phyloP scores from a whole-genome alignment of 1,284 basidiomycete species.

The Ustilago esculenta region DNA sequence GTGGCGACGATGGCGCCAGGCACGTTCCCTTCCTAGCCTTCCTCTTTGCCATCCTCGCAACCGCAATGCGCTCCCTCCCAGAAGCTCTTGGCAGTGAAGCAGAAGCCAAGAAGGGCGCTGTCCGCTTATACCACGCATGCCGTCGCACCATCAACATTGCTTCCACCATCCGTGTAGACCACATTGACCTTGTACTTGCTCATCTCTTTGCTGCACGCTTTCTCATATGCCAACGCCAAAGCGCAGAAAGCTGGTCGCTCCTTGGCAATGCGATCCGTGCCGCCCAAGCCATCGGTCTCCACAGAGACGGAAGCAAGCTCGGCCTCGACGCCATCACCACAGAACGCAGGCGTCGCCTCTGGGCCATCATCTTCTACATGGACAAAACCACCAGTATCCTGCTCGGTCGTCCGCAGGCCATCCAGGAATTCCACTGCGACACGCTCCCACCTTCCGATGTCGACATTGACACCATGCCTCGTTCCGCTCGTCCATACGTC shows the following conservation, averaged over 20 bases:
- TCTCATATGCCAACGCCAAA: slow-evolving; percentile 84
- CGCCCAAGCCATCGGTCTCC: slow-evolving; percentile 90
- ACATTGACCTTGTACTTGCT: slow-evolving; percentile 62
- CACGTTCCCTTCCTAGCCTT: slow-evolving; percentile 87
- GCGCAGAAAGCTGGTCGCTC: slow-evolving; percentile 94
- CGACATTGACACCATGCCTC: slow-evolving; percentile 72
- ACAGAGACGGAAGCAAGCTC: slow-evolving; percentile 83
- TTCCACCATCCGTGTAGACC: slow-evolving; percentile 58
- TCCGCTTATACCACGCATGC: slow-evolving; percentile 74
- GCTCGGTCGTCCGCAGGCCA: slow-evolving; percentile 85
- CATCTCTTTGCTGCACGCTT: slow-evolving; percentile 77
- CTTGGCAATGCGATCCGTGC: slow-evolving; percentile 90
- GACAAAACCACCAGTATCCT: slow-evolving; percentile 87
- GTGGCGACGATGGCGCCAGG: slow-evolving; percentile 73
- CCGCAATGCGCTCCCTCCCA: slow-evolving; percentile 83
- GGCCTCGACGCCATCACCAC: slow-evolving; percentile 75
- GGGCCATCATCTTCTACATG: slow-evolving; percentile 92
- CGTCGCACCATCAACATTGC: slow-evolving; percentile 57
- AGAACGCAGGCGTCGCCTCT: slow-evolving; percentile 88
- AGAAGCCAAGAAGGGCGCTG: slow-evolving; percentile 55
- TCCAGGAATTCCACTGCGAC: slow-evolving; percentile 77
- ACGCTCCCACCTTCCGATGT: slow-evolving; percentile 84
- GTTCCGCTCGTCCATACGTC: slow-evolving; percentile 51
- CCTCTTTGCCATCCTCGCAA: slow-evolving; percentile 91
- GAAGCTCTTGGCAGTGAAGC: slow-evolving; percentile 70